Evolutionary conservation across 2,329 filamentous ascomycete genomes (phyloP).

Genomic region (Xylaria sp.): DNA sequence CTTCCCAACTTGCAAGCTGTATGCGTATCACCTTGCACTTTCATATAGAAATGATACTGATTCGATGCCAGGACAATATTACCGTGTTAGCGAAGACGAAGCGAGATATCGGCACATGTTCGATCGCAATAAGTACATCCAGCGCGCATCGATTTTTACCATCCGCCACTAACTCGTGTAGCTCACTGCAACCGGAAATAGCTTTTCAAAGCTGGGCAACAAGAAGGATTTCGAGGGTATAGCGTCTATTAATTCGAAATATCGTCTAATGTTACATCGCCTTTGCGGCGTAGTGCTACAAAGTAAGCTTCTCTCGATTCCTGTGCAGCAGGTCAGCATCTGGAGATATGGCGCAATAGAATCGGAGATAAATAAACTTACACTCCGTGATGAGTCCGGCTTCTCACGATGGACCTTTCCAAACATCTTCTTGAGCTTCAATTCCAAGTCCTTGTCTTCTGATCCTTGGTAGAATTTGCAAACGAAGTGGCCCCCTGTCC

Average conservation of each 20-base stretch:
- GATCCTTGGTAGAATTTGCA: slow-evolving; percentile 97
- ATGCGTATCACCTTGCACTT: slow-evolving; percentile 40
- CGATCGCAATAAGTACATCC: not conserved
- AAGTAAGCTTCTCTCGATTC: slow-evolving; percentile 90
- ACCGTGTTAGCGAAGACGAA: slow-evolving; percentile 9
- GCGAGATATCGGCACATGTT: not conserved
- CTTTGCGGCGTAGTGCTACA: slow-evolving; percentile 78
- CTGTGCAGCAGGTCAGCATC: slow-evolving; percentile 56
- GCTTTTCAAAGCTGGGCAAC: not conserved
- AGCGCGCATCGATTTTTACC: not conserved
- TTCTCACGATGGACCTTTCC: slow-evolving; percentile 85
- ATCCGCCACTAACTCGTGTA: not conserved
- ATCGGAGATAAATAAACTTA: slow-evolving; percentile 57
- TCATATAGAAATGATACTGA: slow-evolving; percentile 37
- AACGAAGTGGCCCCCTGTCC: slow-evolving; percentile 86
- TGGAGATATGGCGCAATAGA: not conserved
- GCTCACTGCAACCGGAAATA: not conserved
- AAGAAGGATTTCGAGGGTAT: not conserved
- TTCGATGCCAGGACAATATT: slow-evolving; percentile 42
- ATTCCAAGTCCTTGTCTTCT: slow-evolving; percentile 85
- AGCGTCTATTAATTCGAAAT: slow-evolving; percentile 20
- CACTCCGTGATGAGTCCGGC: slow-evolving; percentile 87
- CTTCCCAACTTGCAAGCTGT: slow-evolving; percentile 38
- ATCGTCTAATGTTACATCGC: slow-evolving; percentile 50
- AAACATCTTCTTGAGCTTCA: slow-evolving; percentile 80